Evolutionary conservation across 805 yeast genomes (phyloP).

Genomic region (Torulaspora quercuum): DNA sequence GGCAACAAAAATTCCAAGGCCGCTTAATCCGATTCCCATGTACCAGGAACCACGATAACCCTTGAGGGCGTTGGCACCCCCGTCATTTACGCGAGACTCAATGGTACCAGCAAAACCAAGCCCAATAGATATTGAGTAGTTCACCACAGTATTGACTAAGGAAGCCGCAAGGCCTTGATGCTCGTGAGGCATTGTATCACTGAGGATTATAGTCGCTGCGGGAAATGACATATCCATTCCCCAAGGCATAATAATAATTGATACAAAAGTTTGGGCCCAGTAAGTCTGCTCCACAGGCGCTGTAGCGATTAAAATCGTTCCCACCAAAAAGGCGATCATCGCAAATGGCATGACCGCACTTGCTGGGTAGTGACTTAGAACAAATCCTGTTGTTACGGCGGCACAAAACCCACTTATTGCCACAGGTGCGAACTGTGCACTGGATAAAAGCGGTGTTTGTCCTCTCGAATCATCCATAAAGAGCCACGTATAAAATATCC

Average conservation of each 20-base stretch:
- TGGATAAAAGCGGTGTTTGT: conserved; percentile 42
- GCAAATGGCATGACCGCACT: conserved; percentile 46
- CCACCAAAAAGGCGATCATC: conserved; percentile 47
- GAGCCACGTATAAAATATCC: conserved; percentile 55
- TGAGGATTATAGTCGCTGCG: conserved; percentile 55
- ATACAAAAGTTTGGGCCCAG: conserved; percentile 54
- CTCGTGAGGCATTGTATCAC: conserved; percentile 50
- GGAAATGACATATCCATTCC: conserved; percentile 73
- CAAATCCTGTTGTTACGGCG: conserved; percentile 45
- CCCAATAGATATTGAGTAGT: conserved; percentile 60
- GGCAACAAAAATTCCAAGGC: conserved; percentile 40
- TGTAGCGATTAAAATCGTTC: conserved; percentile 46
- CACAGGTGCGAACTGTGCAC: conserved; percentile 42
- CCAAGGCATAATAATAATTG: conserved; percentile 49
- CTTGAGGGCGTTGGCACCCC: conserved; percentile 28
- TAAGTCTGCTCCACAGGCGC: conserved; percentile 52
- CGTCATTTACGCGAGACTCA: conserved; percentile 38
- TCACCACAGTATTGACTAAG: conserved; percentile 56
- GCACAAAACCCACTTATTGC: conserved; percentile 51
- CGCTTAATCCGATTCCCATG: conserved; percentile 58
- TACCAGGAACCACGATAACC: conserved; percentile 57
- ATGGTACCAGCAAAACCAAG: conserved; percentile 61
- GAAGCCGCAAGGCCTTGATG: conserved; percentile 70
- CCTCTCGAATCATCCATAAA: conserved; percentile 44
- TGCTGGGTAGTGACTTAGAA: conserved; percentile 42